Base-by-base conservation (phyloP, 768 basidiomycete genomes). In the Multifurca ochricompacta region DNA sequence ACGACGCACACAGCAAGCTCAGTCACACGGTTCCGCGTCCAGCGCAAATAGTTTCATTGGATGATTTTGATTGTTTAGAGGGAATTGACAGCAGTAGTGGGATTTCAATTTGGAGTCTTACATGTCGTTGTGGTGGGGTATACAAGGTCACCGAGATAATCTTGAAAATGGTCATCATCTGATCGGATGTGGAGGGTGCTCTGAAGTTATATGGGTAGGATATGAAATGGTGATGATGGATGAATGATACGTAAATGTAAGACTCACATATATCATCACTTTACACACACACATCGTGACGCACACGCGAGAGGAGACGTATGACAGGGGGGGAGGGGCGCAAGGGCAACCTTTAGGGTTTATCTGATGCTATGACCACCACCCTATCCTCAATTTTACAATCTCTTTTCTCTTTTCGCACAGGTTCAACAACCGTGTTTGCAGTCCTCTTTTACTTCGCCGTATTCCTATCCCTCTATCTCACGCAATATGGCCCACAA, bases 161-260 rank as follows among this genome's bases (percentile, higher is more conserved):
- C 76, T 91, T 74, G 87, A 91, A 55, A 68, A 68, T 2, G 90
- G 80, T n/a, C 71, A 72, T 45, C 89, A 91, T 65, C 73, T 91
- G 6, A 70, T 89, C 9, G 81, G 77, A 2, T 92, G 90, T 59
- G 77, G 69, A 51, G 78, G 79, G 49, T 91, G 89, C 65, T 92
- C 90, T 14, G 90, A 91, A 67, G 80, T 79, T 8, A 72, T 91
- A 1, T 91, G 88, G 86, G 85, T 82, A n/a, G 89, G 90, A 1
- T 91, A 89, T 62, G 84, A 91, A 67, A 63, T 77, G 11, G 71
- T 65, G n/a, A n/a, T n/a, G n/a, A n/a, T n/a, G n/a, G n/a, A n/a
- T n/a, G n/a, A n/a, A n/a, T n/a, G n/a, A n/a, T n/a, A n/a, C n/a
- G n/a, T n/a, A n/a, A n/a, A n/a, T n/a, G n/a, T n/a, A n/a, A n/a